Conservation (phyloP, 2,329 filamentous ascomycete species). For the Fusarium nurragi region DNA sequence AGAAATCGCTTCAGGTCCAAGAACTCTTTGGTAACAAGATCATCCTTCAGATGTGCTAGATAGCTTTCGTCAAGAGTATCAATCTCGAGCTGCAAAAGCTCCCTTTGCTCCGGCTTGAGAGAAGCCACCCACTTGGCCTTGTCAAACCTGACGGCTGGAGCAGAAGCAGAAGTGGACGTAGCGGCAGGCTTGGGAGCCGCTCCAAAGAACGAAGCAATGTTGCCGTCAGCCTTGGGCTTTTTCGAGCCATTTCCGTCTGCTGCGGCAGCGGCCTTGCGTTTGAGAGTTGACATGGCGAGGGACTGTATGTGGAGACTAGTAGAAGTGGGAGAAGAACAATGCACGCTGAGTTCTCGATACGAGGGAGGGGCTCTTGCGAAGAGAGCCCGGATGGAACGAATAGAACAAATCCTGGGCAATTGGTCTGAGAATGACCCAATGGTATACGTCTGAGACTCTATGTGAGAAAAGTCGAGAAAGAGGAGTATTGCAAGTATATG, state of each 20-base stretch:
- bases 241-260: slow-evolving; percentile 64
- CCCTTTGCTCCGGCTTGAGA: slow-evolving; percentile 82
- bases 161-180: slow-evolving; percentile 40
- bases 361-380: slow-evolving; percentile 21
- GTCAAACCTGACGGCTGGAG: slow-evolving; percentile 71
- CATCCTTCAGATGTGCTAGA: slow-evolving; percentile 88
- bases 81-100: slow-evolving; percentile 87
- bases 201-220: slow-evolving; percentile 90
- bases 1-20: slow-evolving; percentile 89
- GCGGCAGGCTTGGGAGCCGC: slow-evolving; percentile 64
- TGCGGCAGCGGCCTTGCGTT: slow-evolving; percentile 70
- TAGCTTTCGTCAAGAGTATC: slow-evolving; percentile 91
- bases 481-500: not conserved
- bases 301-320: slow-evolving; percentile 31
- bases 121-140: slow-evolving; percentile 89
- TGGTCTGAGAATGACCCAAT: not conserved
- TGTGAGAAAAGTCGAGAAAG: not conserved
- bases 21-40: slow-evolving; percentile 81
- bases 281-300: slow-evolving; percentile 64
- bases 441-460: not conserved
- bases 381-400: slow-evolving; percentile 14
- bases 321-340: slow-evolving; percentile 26
- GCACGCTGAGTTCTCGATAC: slow-evolving; percentile 29
- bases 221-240: slow-evolving; percentile 77
- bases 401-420: slow-evolving; percentile 31